phyloP scores from a whole-genome alignment of 1,139 yeast species.

The Debaryomycetaceae sp. region DNA sequence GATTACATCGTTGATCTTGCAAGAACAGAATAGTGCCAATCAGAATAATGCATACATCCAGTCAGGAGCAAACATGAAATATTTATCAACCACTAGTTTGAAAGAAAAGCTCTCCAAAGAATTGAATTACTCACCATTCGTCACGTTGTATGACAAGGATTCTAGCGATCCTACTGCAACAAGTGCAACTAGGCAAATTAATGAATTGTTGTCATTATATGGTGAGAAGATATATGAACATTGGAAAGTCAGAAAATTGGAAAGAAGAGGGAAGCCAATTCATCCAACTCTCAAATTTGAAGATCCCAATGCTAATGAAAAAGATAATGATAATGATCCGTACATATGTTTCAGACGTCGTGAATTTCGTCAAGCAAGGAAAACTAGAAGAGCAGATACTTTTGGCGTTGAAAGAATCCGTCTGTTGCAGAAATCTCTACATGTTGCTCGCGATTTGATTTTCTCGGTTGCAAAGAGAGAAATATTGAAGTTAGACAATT shows the following conservation, averaged over 20 bases:
- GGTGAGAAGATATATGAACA: conserved; percentile 74
- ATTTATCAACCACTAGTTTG: conserved; percentile 33
- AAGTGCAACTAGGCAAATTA: conserved; percentile 39
- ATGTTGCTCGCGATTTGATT: conserved; percentile 69
- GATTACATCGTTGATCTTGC: conserved; percentile 47
- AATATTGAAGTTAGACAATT: conserved; percentile 52
- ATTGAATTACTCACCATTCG: conserved; percentile 35
- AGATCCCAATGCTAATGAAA: conserved; percentile 71
- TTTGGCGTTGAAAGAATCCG: conserved; percentile 85
- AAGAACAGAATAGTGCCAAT: conserved; percentile 29
- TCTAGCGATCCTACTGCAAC: conserved; percentile 24
- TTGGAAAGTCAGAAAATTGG: conserved; percentile 75
- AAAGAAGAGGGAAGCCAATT: conserved; percentile 65
- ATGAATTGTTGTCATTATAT: conserved; percentile 54
- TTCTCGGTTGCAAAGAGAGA: conserved; percentile 75
- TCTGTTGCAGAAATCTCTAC: conserved; percentile 69
- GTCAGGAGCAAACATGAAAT: conserved; percentile 29
- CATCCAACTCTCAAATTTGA: conserved; percentile 80
- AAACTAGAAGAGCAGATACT: conserved; percentile 91
- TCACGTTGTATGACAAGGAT: conserved; percentile 51
- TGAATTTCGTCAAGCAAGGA: conserved; percentile 92
- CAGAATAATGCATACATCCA: conserved; percentile 27
- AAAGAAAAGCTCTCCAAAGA: conserved; percentile 42
- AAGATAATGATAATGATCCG: conserved; percentile 89
- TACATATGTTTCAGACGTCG: conserved; percentile 94